Evolutionary conservation across 148 eudicot species (phyloP), one percentile per base, ranked within the genome.

Genomic region (Pouteria glomerata): DNA sequence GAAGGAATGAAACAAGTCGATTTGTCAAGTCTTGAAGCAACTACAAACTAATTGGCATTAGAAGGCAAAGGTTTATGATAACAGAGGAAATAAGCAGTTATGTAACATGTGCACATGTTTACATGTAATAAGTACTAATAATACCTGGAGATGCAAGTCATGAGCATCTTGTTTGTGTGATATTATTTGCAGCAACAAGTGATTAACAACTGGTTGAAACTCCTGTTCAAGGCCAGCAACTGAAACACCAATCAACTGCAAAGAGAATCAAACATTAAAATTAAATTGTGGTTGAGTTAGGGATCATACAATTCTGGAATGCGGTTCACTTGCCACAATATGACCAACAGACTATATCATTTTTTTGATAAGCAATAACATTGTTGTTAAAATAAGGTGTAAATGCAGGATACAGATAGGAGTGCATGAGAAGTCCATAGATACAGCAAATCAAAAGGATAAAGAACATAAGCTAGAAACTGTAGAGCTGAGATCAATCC

Each of bases 1-100:
- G 90, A 82, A 90, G 86, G 78, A 85, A 88, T 51, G 61, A 61
- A 55, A 77, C 87, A 80, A 88, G 76, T 61, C 93, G 83, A 44
- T 73, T 85, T 48, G 93, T 86, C 74, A 90, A 70, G 66, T 90
- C 93, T 90, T 90, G 90, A 72, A 90, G 96, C 87, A 90, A 81
- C 96, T 90, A 83, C 70, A 81, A 74, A 71, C 72, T 57, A 71
- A 72, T 65, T 78, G 79, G 68, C 73, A 73, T 86, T 73, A 84
- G 83, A 80, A 76, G 45, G 74, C 47, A 57, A 66, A 45, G 10
- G 63, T 58, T 14, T 21, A 44, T 42, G 53, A 41, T 27, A 69
- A 63, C 19, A 31, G 37, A 79, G 33, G 61, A 57, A 42, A 57
- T 62, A 66, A 57, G 77, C n/a, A 66, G 19, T 50, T n/a, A 50